These are phyloP conservation scores for Atkinsonella hypoxylon DNA, from an alignment of 2,329 filamentous ascomycete species.

Conservation along the genomic window DNA sequence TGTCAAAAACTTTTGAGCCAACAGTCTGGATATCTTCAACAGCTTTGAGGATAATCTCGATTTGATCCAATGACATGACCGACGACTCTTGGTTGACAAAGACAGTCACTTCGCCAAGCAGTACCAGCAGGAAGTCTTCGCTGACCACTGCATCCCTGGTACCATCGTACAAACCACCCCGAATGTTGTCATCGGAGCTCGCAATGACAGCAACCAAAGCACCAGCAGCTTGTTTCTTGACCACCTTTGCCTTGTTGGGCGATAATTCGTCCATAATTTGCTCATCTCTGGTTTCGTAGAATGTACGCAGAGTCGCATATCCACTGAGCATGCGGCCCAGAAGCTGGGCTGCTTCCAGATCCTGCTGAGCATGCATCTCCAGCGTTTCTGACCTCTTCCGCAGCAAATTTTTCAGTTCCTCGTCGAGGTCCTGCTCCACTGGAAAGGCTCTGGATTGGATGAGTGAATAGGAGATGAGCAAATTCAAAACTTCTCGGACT, in stretches of 20 bases:
- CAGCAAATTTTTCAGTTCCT: slow-evolving; percentile 57
- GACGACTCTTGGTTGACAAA: slow-evolving; percentile 50
- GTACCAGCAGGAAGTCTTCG: slow-evolving; percentile 71
- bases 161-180: slow-evolving; percentile 78
- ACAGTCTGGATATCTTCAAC: slow-evolving; percentile 73
- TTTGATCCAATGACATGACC: slow-evolving; percentile 57
- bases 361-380: slow-evolving; percentile 57
- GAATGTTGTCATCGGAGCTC: slow-evolving; percentile 81
- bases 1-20: slow-evolving; percentile 55
- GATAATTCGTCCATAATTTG: slow-evolving; percentile 17
- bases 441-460: slow-evolving; percentile 77
- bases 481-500: slow-evolving; percentile 73
- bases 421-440: slow-evolving; percentile 57
- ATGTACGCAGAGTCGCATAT: slow-evolving; percentile 81
- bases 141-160: slow-evolving; percentile 72
- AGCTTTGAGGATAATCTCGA: slow-evolving; percentile 63
- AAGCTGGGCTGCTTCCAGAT: slow-evolving; percentile 70
- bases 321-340: slow-evolving; percentile 80
- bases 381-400: slow-evolving; percentile 60
- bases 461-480: slow-evolving; percentile 77
- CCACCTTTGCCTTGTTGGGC: slow-evolving; percentile 35
- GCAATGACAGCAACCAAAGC: slow-evolving; percentile 74
- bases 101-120: slow-evolving; percentile 73
- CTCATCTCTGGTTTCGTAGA: slow-evolving; percentile 75
- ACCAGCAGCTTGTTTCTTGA: slow-evolving; percentile 57